Percentiles rank a stretch among this genome's conserved stretches.
Conservation (phyloP, 768 basidiomycete species). For the Lactifluus hygrophoroides region DNA sequence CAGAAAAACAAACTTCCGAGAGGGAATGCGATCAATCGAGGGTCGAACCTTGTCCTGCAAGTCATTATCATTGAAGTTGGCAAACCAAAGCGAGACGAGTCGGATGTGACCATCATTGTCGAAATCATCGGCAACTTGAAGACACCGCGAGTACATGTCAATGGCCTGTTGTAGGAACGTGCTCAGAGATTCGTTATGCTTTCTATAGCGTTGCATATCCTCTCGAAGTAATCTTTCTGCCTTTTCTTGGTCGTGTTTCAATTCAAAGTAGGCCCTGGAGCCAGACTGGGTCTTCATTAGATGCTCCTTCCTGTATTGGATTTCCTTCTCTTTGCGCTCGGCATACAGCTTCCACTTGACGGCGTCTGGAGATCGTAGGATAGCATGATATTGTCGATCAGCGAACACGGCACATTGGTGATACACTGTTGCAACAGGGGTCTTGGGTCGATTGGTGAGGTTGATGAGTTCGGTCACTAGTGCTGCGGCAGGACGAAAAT, state of each 20-base stretch:
- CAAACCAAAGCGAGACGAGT: slow-evolving; percentile 87
- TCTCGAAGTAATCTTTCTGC: slow-evolving; percentile 44
- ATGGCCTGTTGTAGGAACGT: slow-evolving; percentile 68
- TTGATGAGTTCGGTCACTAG: slow-evolving; percentile 24
- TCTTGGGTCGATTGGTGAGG: slow-evolving; percentile 10
- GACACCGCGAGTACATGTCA: slow-evolving; percentile 75
- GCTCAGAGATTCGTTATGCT: slow-evolving; percentile 38
- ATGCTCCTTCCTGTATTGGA: slow-evolving; percentile 42
- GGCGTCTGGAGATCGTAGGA: slow-evolving; percentile 60
- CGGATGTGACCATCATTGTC: slow-evolving; percentile 76
- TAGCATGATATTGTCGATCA: slow-evolving; percentile 73
- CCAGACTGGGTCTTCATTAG: slow-evolving; percentile 23
- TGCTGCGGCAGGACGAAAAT: slow-evolving; percentile 56
- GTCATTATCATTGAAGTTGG: slow-evolving; percentile 59
- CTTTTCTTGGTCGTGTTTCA: slow-evolving; percentile 33
- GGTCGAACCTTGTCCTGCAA: slow-evolving; percentile 36
- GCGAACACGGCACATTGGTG: slow-evolving; percentile 85
- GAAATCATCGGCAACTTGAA: slow-evolving; percentile 58
- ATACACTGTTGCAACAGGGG: slow-evolving; percentile 46
- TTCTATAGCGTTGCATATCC: slow-evolving; percentile 41
- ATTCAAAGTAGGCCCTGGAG: slow-evolving; percentile 21
- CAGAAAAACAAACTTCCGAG: slow-evolving; percentile 84
- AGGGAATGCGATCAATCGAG: slow-evolving; percentile 58
- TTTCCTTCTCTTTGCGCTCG: slow-evolving; percentile 63
- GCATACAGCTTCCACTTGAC: slow-evolving; percentile 61